Conservation (phyloP, 345 rosid species). For the Moringa oleifera region DNA sequence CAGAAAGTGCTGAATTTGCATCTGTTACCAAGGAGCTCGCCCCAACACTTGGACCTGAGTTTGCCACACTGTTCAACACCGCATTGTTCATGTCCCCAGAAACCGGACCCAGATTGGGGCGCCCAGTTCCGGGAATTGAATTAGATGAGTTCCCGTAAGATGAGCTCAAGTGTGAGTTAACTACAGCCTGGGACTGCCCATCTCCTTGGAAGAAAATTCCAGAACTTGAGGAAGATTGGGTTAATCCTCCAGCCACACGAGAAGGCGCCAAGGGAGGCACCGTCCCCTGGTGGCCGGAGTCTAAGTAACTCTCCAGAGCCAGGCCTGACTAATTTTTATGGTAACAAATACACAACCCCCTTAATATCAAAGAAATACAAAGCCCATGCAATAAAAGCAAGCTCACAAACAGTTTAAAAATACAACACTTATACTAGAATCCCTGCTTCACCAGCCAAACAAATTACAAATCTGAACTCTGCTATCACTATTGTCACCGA, state of each 20-base stretch:
- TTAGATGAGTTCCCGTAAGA: conserved; percentile 78
- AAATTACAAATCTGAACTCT: conserved; percentile 19
- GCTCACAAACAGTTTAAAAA: conserved; percentile 2
- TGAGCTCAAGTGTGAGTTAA: conserved; percentile 79
- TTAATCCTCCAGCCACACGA: conserved; percentile 71
- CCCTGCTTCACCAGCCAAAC: conserved; percentile 21
- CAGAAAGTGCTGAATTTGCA: conserved; percentile 90
- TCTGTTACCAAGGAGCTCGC: conserved; percentile 95
- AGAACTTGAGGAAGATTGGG: conserved; percentile 89
- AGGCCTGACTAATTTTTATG: conserved; percentile 37
- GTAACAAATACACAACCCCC: conserved; percentile 21
- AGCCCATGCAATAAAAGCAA: conserved; percentile 13
- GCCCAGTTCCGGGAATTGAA: conserved; percentile 68
- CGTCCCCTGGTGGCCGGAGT: conserved; percentile 48
- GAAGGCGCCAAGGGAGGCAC: conserved; percentile 70
- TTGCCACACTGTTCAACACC: conserved; percentile 73
- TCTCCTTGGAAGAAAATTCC: conserved; percentile 96
- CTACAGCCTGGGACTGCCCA: conserved; percentile 82
- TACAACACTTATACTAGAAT: conserved; percentile 5
- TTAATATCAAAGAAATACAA: conserved; percentile 21
- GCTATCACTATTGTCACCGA: conserved; percentile 18
- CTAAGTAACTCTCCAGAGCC: conserved; percentile 74
- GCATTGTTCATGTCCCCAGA: conserved; percentile 81
- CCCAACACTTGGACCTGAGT: conserved; percentile 87
- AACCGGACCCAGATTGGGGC: conserved; percentile 60